These are phyloP conservation scores for Brachypodium distachyon DNA, from an alignment of 202 grass and related monocot genomes.

Conservation along the genomic window DNA sequence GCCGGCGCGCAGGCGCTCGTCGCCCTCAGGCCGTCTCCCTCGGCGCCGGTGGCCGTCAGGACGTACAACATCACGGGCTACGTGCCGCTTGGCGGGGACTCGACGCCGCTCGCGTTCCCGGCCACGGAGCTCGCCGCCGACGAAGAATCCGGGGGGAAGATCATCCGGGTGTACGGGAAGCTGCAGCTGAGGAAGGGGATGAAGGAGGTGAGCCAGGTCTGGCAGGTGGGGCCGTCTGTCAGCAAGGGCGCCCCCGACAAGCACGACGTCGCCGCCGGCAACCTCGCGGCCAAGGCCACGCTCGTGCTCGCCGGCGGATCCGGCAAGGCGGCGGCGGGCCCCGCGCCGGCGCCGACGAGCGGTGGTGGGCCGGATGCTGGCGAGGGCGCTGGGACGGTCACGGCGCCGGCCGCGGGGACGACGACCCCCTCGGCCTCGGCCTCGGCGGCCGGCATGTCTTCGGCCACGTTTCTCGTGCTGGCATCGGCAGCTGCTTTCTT, in stretches of 20 bases:
- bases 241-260: conserved; percentile 51
- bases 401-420: not conserved
- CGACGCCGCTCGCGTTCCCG: conserved; percentile 49
- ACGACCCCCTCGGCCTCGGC: not conserved
- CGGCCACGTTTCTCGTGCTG: conserved; percentile 3
- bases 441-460: not conserved
- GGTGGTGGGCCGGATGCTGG: not conserved
- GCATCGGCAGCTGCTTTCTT: too few species aligned
- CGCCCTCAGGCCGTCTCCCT: conserved; percentile 29
- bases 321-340: not conserved
- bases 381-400: not conserved
- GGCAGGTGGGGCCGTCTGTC: conserved; percentile 69
- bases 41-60: conserved; percentile 32
- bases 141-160: conserved; percentile 33
- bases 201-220: conserved; percentile 63
- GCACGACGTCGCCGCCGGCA: conserved; percentile 50
- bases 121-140: conserved; percentile 61
- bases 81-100: conserved; percentile 4
- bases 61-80: conserved; percentile 79
- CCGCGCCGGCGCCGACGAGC: not conserved
- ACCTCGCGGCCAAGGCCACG: conserved; percentile 47
- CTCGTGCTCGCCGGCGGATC: conserved; percentile 35
- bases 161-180: conserved; percentile 68
- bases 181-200: conserved; percentile 44
- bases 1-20: conserved; percentile 60